Base-by-base conservation (phyloP, 305 asterid genomes). In the Vinca major region DNA sequence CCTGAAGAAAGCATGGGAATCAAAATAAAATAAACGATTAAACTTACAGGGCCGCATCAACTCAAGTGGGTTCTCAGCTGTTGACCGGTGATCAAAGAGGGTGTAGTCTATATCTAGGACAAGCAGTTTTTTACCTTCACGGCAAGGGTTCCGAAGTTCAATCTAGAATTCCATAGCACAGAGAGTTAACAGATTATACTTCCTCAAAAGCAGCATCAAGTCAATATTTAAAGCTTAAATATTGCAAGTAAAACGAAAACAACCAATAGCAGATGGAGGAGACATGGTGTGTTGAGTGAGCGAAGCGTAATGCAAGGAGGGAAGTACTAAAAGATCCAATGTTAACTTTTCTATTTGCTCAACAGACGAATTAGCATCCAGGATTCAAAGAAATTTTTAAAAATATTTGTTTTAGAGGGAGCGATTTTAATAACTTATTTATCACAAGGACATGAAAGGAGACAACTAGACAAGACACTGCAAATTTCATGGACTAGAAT, bases 81-180 rank as follows among this genome's bases (percentile, higher is more conserved):
- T 73, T 56, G 98, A 92, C 65, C 93, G 95, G 76, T 92, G 96
- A 80, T 92, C 97, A 77, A 92, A 92, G 64, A 92, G 86, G 52
- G 97, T 92, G 72, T 90, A 92, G 78, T 92, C 98, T 36, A 92
- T 92, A 80, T 90, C 98, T 79, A 92, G 82, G 72, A 92, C 98
- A 67, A 92, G 96, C 71, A 90, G 79, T 49, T 92, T 92, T 83
- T 92, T 92, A 66, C 97, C 98, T 82, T 88, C 65, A 62, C 97
- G 97, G 56, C 95, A 90, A 53, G 98, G 98, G 78, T 82, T 90
- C 51, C 84, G 88, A 62, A 90, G 83, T 75, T 81, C 86, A 79
- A 92, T 86, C 98, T 90, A 73, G 61, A 63, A 51, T 51, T 60
- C 51, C 39, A 52, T 2, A 60, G 55, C 48, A 37, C 64, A 39